Base-by-base conservation (phyloP, 2,329 filamentous ascomycete species). In the Septoria linicola region DNA sequence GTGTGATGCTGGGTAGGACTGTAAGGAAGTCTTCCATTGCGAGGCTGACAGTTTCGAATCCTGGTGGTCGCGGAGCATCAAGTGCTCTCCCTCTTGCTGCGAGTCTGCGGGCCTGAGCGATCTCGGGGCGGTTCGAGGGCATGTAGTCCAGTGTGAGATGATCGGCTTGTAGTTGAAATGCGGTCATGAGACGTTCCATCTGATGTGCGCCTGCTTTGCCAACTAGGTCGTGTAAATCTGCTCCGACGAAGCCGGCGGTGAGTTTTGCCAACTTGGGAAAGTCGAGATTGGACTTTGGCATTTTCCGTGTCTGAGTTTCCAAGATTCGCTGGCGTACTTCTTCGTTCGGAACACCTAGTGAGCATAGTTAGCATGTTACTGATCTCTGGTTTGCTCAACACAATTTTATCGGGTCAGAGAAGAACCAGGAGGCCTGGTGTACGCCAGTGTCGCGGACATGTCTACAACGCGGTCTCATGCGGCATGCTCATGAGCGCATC, bases 201-300 rank as follows among this genome's bases (percentile, higher is more conserved):
- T 82, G 81, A 62, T 80, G 79, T 4, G 80, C 76, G 4, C 81
- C 82, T 3, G 83, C 83, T 45, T 84, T 85, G 34, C 80, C 80
- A 3, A 85, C 82, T 2, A 87, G 72, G 63, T 85, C 85, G 56
- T 87, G 83, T 3, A 99, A 74, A 73, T 99, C 93, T 4, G 89
- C 88, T 8, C 91, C 92, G 0, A 99, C 92, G 60, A 93, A 99
- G 1, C 93, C 93, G 4, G 93, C 89, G 0, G 92, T 97, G 61
- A 85, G 78, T 63, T 88, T 91, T 4, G 92, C 90, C 3, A 99
- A 75, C 13, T 79, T 73, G 20, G 73, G 73, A 60, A 92, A 87
- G 65, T 95, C 82, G 16, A 97, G 80, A 54, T 90, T 83, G 3
- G 80, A 76, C 1, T 81, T 76, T 0, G 74, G 74, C 59, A 84